These are phyloP conservation scores for Plicaturopsis crispa DNA, from an alignment of 768 basidiomycete genomes.

Conservation along the genomic window DNA sequence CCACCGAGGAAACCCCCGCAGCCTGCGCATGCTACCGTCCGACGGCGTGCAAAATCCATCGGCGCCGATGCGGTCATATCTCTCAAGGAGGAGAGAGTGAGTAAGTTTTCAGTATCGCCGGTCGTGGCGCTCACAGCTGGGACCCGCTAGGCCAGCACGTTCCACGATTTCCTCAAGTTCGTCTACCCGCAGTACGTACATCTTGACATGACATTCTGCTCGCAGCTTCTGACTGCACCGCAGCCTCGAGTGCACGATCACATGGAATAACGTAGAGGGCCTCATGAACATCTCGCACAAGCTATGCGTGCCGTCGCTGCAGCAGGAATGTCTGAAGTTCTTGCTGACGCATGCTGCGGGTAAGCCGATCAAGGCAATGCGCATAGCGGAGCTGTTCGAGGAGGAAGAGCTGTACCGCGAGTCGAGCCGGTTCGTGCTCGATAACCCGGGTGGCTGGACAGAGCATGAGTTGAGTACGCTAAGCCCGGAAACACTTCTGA, in stretches of 20 bases:
- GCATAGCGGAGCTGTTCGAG: slow-evolving; percentile 84
- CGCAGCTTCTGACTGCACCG: too few species aligned
- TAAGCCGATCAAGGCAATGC: slow-evolving; percentile 86
- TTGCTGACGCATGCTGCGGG: slow-evolving; percentile 90
- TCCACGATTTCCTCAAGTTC: slow-evolving; percentile 91
- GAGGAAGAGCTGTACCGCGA: slow-evolving; percentile 90
- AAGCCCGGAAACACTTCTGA: slow-evolving; percentile 74
- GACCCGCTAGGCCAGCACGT: slow-evolving; percentile 56
- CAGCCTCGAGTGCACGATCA: slow-evolving; percentile 85
- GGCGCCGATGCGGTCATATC: slow-evolving; percentile 80
- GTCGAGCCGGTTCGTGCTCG: slow-evolving; percentile 84
- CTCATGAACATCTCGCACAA: slow-evolving; percentile 89
- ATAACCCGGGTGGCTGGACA: slow-evolving; percentile 83
- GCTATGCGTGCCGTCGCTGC: slow-evolving; percentile 75
- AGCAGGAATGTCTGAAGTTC: slow-evolving; percentile 79
- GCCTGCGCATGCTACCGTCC: slow-evolving; percentile 31
- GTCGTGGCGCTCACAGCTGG: neutral
- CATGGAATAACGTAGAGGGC: slow-evolving; percentile 92
- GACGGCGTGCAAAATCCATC: slow-evolving; percentile 32
- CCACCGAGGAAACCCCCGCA: slow-evolving; percentile 13
- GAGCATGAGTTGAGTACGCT: slow-evolving; percentile 79
- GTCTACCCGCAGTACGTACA: slow-evolving; percentile 82
- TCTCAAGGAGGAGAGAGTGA: slow-evolving; percentile 81
- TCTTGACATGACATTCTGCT: neutral
- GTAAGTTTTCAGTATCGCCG: slow-evolving; percentile 11